phyloP scores from a whole-genome alignment of 2,329 filamentous ascomycete genomes.

The Penicillium psychrosexuale region DNA sequence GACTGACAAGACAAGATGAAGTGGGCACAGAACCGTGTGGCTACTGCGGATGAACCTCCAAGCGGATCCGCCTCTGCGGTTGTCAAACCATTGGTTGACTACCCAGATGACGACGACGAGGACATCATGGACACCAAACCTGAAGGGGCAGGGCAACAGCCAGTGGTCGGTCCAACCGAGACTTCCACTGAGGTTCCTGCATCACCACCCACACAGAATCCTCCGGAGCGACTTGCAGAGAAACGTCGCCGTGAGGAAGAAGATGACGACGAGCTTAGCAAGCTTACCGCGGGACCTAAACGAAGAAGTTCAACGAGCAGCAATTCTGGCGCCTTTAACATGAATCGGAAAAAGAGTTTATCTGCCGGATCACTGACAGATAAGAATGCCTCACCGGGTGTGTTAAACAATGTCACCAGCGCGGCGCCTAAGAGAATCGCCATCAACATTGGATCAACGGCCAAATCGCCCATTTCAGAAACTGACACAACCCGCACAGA shows the following conservation, averaged over 20 bases:
- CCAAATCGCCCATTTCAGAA: conserved; percentile 22
- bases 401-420: conserved; percentile 15
- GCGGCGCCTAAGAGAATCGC: conserved; percentile 39
- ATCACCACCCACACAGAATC: conserved; percentile 23
- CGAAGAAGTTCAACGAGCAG: conserved; percentile 45
- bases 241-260: conserved; percentile 85
- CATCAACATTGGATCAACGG: conserved; percentile 37
- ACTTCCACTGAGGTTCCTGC: conserved; percentile 26
- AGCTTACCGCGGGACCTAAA: conserved; percentile 60
- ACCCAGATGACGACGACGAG: conserved; percentile 85
- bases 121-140: conserved; percentile 59
- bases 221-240: conserved; percentile 73
- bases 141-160: conserved; percentile 30
- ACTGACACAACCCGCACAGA: conserved; percentile 15
- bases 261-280: conserved; percentile 87
- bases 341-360: conserved; percentile 35
- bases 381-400: conserved; percentile 22
- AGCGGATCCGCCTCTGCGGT: conserved; percentile 62
- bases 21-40: conserved; percentile 39
- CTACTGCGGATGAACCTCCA: conserved; percentile 29
- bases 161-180: conserved; percentile 24
- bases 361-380: conserved; percentile 28
- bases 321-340: conserved; percentile 32
- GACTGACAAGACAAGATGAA: conserved; percentile 16
- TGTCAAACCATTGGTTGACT: conserved; percentile 79